A percentile compares a stretch with the other conserved stretches of the same genome.
Evolutionary conservation across 1,284 basidiomycete genomes (phyloP).

Genomic region (Coriolopsis trogii): DNA sequence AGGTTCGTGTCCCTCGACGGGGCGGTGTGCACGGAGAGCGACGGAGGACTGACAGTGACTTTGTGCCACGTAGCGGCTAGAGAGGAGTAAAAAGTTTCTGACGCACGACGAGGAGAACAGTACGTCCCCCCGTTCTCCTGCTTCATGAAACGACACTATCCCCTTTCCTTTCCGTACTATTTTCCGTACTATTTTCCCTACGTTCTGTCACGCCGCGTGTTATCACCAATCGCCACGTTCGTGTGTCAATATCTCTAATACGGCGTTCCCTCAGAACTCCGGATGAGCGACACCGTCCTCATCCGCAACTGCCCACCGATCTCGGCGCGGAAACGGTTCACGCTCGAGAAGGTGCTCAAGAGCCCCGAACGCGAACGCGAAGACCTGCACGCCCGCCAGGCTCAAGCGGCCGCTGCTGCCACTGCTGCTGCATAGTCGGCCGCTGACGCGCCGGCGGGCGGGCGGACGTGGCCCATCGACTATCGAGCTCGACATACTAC

Average conservation of each 20-base stretch:
- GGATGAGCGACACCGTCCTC: constrained; percentile 66
- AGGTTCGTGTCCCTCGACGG: constrained; percentile 54
- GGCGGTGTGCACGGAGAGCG: not conserved
- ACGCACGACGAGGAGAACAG: constrained; percentile 73
- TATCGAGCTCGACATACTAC: not conserved
- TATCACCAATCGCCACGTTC: no score
- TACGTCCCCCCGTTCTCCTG: constrained; percentile 34
- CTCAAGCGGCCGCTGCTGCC: constrained; percentile 20
- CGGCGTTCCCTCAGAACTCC: constrained; percentile 50
- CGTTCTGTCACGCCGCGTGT: no score
- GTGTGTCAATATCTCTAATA: no score
- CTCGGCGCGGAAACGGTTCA: constrained; percentile 77
- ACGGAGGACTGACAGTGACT: not conserved
- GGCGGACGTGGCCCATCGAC: not conserved
- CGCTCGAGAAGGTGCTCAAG: constrained; percentile 62
- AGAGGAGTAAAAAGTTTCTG: constrained; percentile 74
- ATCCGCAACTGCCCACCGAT: constrained; percentile 81
- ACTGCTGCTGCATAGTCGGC: not conserved
- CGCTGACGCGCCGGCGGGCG: not conserved
- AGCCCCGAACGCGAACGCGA: constrained; percentile 69
- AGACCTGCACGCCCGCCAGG: constrained; percentile 27
- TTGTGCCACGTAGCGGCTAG: constrained; percentile 53
- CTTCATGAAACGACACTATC: no score
- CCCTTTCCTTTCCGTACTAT: no score
- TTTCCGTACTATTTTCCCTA: no score